Percentiles rank a stretch among this genome's conserved stretches.
phyloP scores from a whole-genome alignment of 352 stramenopile genomes.

The Plasmopara viticola region DNA sequence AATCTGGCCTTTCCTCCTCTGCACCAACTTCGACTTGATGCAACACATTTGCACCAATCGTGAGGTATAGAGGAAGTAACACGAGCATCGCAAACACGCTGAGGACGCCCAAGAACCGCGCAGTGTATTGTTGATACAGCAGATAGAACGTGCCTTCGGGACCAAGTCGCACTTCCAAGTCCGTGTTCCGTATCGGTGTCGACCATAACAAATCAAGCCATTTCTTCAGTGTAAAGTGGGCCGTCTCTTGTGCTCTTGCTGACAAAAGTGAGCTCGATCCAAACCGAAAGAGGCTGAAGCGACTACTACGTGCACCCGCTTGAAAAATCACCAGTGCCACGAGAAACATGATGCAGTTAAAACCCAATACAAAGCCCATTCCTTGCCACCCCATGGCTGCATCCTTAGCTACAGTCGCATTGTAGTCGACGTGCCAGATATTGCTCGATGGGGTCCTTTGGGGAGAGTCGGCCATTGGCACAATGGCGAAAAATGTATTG shows the following conservation, averaged over 20 bases:
- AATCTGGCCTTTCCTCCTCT: background rate
- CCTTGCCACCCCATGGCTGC: conserved; percentile 75
- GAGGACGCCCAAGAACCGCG: conserved; percentile 51
- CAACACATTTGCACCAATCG: conserved; percentile 38
- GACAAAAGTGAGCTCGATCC: conserved; percentile 41
- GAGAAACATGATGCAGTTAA: conserved; percentile 68
- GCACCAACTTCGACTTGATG: conserved; percentile 22
- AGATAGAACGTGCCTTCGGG: conserved; percentile 82
- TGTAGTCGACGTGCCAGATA: conserved; percentile 81
- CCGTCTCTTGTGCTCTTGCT: conserved; percentile 20
- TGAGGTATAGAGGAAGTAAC: conserved; percentile 68
- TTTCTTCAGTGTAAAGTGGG: conserved; percentile 50
- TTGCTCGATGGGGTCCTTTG: conserved; percentile 20
- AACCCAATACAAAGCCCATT: conserved; percentile 63
- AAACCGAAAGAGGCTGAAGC: conserved; percentile 73
- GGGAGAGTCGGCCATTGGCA: conserved; percentile 9
- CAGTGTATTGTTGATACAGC: conserved; percentile 76
- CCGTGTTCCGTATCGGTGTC: conserved; percentile 62
- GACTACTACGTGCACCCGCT: conserved; percentile 48
- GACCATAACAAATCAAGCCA: conserved; percentile 65
- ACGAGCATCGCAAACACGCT: conserved; percentile 60
- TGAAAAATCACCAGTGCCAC: conserved; percentile 65
- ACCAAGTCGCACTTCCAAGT: conserved; percentile 54
- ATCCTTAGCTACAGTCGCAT: conserved; percentile 64
- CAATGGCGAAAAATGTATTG: background rate